phyloP scores from a whole-genome alignment of 2,329 filamentous ascomycete genomes.

The Aspergillus nomiae region DNA sequence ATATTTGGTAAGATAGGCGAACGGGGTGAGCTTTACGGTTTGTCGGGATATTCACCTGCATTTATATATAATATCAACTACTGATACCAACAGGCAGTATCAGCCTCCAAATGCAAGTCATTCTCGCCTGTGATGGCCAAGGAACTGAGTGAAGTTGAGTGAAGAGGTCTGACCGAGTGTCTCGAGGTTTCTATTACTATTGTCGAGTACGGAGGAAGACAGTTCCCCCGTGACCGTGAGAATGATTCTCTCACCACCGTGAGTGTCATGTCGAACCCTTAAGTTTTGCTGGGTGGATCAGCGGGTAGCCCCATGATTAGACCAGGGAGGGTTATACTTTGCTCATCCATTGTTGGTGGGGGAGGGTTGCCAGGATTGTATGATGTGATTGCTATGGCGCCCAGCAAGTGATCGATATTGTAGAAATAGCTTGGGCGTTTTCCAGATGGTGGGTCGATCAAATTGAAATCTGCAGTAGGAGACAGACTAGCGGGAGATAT shows the following conservation, averaged over 20 bases:
- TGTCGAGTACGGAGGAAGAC: not conserved
- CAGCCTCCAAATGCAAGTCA: not conserved
- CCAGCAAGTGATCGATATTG: not conserved
- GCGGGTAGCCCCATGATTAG: not conserved
- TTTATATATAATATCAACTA: not conserved
- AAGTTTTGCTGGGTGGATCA: not conserved
- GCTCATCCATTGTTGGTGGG: conserved; percentile 1
- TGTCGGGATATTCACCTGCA: not conserved
- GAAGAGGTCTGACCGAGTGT: not conserved
- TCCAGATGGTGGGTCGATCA: not conserved
- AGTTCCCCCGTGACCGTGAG: not conserved
- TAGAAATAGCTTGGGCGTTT: not conserved
- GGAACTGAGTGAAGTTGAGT: not conserved
- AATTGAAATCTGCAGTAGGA: not conserved
- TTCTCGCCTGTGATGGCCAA: not conserved
- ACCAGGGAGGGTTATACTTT: conserved; percentile 1
- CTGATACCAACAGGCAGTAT: not conserved
- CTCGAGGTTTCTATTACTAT: not conserved
- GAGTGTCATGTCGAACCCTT: not conserved
- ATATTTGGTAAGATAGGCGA: not conserved
- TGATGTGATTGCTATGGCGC: not conserved
- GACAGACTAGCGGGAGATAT: not conserved
- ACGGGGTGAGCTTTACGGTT: not conserved
- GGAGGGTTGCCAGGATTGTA: not conserved
- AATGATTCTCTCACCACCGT: not conserved